Conservation (phyloP, 495 filamentous ascomycete genomes). For the Tuber calosporum region DNA sequence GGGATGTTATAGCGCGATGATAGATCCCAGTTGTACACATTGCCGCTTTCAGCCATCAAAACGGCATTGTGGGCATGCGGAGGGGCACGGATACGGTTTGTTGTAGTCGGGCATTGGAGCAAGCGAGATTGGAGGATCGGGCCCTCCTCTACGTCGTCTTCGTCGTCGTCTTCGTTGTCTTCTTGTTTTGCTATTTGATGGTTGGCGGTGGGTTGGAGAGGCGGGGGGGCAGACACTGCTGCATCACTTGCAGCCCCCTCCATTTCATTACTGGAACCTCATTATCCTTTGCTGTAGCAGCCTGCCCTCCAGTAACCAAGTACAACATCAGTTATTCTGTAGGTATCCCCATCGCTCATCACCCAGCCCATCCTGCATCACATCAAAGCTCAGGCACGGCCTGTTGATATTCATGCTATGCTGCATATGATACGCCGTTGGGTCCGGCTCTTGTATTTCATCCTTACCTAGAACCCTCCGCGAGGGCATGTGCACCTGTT, state of each 20-base stretch:
- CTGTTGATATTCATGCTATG: slow-evolving; percentile 85
- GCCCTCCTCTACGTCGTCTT: slow-evolving; percentile 69
- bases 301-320: slow-evolving; percentile 87
- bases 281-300: no score
- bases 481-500: slow-evolving; percentile 86
- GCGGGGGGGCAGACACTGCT: no score
- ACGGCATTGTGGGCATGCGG: slow-evolving; percentile 71
- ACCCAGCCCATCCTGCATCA: slow-evolving; percentile 78
- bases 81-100: slow-evolving; percentile 72
- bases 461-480: slow-evolving; percentile 76
- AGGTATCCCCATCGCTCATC: slow-evolving; percentile 85
- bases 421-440: slow-evolving; percentile 90
- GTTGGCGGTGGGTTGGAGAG: no score
- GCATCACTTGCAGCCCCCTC: no score
- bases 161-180: slow-evolving; percentile 61
- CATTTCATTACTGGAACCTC: no score
- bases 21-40: slow-evolving; percentile 85
- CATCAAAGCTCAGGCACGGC: slow-evolving; percentile 95
- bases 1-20: slow-evolving; percentile 72
- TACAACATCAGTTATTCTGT: slow-evolving; percentile 89
- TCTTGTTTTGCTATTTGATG: slow-evolving; percentile 46
- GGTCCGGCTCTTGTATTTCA: slow-evolving; percentile 82
- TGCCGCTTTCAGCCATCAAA: slow-evolving; percentile 75
- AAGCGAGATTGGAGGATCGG: slow-evolving; percentile 84
- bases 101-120: slow-evolving; percentile 74